Base-by-base conservation (phyloP, 2,329 filamentous ascomycete genomes). In the Calonectria crousiana region DNA sequence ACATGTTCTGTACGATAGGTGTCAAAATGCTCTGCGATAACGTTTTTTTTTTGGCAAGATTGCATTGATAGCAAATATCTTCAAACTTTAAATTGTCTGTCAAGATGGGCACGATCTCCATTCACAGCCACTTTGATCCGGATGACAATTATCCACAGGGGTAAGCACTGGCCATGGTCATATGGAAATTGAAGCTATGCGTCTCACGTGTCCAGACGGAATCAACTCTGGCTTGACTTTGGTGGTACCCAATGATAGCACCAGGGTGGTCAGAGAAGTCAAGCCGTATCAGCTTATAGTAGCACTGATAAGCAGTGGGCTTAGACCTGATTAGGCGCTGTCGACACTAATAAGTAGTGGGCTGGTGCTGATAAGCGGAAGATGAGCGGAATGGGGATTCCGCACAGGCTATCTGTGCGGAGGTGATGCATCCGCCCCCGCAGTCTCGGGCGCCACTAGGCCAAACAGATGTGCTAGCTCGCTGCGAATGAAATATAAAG, bases 351-450 rank as follows among this genome's bases (percentile, higher is more conserved):
- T 18, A 26, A 28, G 16, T 5, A 41, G 34, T 41, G 36, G 36
- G 23, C 16, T 60, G 34, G 34, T 13, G 34, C 36, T 30, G 56
- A 62, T 62, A 62, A 62, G 56, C 56, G 56, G 56, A 60, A 64
- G 23, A 64, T 47, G 23, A 14, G 13, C 60, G 60, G 41, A 44
- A 49, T 44, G 60, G 20, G 18, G 60, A 65, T 65, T 65, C 60
- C 60, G 60, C 38, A 11, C 28, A 9, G 26, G 60, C 38, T 68
- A 68, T 68, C 67, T 28, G 52, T 69, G 67, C 67, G 67, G 67
- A 69, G 38, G n/a, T 49, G 30, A 20, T n/a, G 58, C 13, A n/a
- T 38, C 67, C 67, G 67, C 67, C 67, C 52, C 67, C 67, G 67
- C 67, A 69, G 23, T 58, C 30, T 10, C 6, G 3, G n/a, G 44